Evolutionary conservation across 805 yeast species (phyloP), one percentile per base, ranked within the genome.

Genomic region (Yarrowia keelungensis): DNA sequence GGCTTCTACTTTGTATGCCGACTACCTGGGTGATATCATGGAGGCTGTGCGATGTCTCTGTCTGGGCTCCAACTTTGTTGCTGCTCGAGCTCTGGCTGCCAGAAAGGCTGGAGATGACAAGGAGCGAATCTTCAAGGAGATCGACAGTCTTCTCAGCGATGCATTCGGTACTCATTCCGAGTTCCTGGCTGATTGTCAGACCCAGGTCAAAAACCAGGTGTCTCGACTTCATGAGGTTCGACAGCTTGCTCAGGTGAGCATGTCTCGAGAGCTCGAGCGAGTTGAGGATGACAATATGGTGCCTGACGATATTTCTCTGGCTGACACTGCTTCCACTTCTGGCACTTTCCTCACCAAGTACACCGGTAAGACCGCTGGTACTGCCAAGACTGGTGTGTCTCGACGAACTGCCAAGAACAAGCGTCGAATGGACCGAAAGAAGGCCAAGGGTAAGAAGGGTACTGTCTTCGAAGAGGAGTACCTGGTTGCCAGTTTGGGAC

Each of bases 401-500:
- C 86, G 99, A 78, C 85, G 89, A 75, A 93, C 99, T 0, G 85
- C 96, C 8, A 95, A 95, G 80, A 95, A 95, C 78, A 86, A 88
- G 72, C 90, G 97, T 77, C 86, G 99, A 72, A 98, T 94, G 79
- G 99, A 94, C 76, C 86, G 99, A 74, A 95, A 95, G 81, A 85
- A 87, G 70, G 99, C 99, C 1, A 87, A 97, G 74, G 99, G 99
- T 70, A 92, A 96, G 82, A 95, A 95, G 81, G 98, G 98, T 58
- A 94, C 98, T 8, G 90, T 95, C 22, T 95, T 95, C 75, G 99
- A 95, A 78, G 99, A 95, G 77, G 98, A 95, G 77, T 95, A 95
- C 77, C 84, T 95, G 69, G 88, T 95, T 59, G 87, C 86, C 73
- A 93, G 98, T 3, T 87, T 91, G 69, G 95, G 97, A 4, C 87